Evolutionary conservation across 106 monocot genomes (phyloP).

Genomic region (Gastrodia elata): DNA sequence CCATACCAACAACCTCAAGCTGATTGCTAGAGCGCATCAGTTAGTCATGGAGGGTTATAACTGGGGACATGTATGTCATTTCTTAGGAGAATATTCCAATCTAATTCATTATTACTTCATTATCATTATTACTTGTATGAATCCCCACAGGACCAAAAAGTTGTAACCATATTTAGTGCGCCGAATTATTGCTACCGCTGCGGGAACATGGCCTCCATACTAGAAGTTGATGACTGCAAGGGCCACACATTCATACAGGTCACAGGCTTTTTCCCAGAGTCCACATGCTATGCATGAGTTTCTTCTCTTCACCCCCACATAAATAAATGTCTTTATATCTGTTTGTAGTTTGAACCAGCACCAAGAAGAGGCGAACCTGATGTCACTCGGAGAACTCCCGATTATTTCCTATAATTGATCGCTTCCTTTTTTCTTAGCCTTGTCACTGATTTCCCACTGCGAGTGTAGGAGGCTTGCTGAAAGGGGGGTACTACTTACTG

Average conservation of each 20-base stretch:
- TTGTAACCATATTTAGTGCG: slow-evolving; percentile 98
- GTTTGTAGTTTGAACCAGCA: slow-evolving; percentile 85
- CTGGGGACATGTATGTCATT: slow-evolving; percentile 81
- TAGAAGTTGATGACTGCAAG: slow-evolving; percentile 99
- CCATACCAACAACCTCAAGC: slow-evolving; percentile 84
- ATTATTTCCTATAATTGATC: slow-evolving; percentile 65
- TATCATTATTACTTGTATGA: background rate
- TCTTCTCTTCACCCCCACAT: background rate
- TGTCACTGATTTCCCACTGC: background rate
- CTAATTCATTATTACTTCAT: background rate
- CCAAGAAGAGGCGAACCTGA: slow-evolving; percentile 94
- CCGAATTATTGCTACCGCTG: slow-evolving; percentile 99
- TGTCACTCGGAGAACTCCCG: slow-evolving; percentile 87
- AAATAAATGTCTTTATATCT: background rate
- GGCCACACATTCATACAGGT: slow-evolving; percentile 99
- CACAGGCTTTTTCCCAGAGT: background rate
- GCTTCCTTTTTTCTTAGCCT: background rate
- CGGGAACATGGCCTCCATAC: slow-evolving; percentile 97
- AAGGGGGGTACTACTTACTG: background rate
- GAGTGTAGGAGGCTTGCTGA: background rate
- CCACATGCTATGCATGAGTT: background rate
- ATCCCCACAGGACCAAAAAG: slow-evolving; percentile 86
- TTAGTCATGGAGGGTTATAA: slow-evolving; percentile 99
- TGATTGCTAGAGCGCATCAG: slow-evolving; percentile 98
- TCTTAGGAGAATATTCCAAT: background rate